Conservation (phyloP, 106 monocot genomes). For the Hemerocallis citrina region DNA sequence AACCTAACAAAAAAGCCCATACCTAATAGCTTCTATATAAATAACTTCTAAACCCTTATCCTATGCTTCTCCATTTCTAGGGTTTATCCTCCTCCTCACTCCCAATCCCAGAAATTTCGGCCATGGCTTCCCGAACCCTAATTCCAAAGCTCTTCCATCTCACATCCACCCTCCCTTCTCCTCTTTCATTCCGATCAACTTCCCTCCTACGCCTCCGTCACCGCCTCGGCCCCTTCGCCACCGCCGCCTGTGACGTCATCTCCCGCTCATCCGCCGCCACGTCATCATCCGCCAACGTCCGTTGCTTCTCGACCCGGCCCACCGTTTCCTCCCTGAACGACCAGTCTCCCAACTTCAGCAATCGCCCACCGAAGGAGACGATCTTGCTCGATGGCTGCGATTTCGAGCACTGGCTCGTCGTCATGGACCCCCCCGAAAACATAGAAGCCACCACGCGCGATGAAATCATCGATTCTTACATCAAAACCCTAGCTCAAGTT, state of each 20-base stretch:
- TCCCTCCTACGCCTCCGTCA: conserved; percentile 6
- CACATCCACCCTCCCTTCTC: conserved; percentile 1
- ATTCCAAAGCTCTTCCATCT: background rate
- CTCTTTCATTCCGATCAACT: conserved; percentile 2
- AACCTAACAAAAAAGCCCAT: no score
- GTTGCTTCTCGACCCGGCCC: conserved; percentile 62
- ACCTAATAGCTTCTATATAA: no score
- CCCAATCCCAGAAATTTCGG: no score
- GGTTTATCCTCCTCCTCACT: no score
- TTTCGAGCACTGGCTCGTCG: conserved; percentile 97
- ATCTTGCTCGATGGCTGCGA: conserved; percentile 92
- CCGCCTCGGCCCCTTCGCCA: conserved; percentile 8
- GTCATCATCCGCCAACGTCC: background rate
- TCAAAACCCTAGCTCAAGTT: conserved; percentile 74
- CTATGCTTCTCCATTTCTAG: no score
- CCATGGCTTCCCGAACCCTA: background rate
- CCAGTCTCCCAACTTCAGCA: conserved; percentile 87
- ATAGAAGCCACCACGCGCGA: conserved; percentile 54
- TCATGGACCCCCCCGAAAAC: conserved; percentile 80
- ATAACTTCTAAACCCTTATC: no score
- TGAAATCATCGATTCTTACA: conserved; percentile 76
- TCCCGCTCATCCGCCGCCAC: conserved; percentile 6
- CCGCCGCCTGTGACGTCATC: conserved; percentile 8
- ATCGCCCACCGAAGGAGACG: conserved; percentile 91
- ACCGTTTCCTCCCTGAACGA: conserved; percentile 80